phyloP scores from a whole-genome alignment of 768 basidiomycete genomes.

The Kwoniella europaea region DNA sequence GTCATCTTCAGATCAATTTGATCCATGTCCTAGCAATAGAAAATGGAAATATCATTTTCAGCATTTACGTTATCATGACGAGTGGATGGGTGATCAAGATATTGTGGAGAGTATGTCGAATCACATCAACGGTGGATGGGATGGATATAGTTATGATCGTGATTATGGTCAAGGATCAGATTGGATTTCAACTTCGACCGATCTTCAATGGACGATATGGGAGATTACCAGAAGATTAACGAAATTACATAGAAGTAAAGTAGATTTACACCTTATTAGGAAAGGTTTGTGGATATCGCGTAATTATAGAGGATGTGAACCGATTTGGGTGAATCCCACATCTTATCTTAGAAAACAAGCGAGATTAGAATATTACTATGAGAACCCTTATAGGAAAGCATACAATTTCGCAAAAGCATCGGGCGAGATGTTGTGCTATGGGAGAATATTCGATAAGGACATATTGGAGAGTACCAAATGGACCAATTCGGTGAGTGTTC shows the following conservation, averaged over 20 bases:
- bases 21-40: background rate
- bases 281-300: no score
- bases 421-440: conserved; percentile 5
- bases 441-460: conserved; percentile 13
- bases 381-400: background rate
- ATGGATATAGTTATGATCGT: background rate
- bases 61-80: background rate
- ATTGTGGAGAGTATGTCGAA: background rate
- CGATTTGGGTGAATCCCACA: no score
- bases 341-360: no score
- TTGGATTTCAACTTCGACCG: conserved; percentile 22
- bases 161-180: background rate
- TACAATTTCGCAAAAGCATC: background rate
- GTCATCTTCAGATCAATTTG: background rate
- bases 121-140: conserved; percentile 20
- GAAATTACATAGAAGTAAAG: background rate
- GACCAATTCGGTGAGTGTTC: conserved; percentile 1
- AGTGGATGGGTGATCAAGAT: background rate
- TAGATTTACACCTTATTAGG: no score
- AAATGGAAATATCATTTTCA: conserved; percentile 5
- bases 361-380: no score
- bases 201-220: conserved; percentile 15
- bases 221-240: conserved; percentile 15
- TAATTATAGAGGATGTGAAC: no score
- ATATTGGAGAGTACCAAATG: conserved; percentile 13